Evolutionary conservation across 2,329 filamentous ascomycete genomes (phyloP).

Genomic region (Pyrenophora tritici-repentis): DNA sequence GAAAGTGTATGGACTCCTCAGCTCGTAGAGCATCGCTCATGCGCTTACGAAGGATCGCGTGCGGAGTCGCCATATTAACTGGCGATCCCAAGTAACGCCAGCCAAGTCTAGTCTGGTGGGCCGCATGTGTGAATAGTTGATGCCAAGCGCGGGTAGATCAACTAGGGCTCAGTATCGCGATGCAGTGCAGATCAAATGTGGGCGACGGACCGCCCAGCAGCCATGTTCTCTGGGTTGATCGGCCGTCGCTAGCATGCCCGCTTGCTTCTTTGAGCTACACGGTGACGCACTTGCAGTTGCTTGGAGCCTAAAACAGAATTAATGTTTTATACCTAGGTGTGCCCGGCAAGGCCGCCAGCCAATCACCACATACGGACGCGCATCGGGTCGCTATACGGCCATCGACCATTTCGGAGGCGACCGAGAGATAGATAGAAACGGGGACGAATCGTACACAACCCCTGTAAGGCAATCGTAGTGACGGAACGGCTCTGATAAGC

Average conservation of each 20-base stretch:
- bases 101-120: neutral
- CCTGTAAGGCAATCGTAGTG: too few species aligned
- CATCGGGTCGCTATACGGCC: neutral
- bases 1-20: slow-evolving; percentile 2
- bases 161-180: slow-evolving; percentile 3
- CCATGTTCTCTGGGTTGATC: slow-evolving; percentile 1
- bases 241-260: neutral
- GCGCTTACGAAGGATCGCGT: neutral
- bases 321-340: neutral
- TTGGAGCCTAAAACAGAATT: neutral
- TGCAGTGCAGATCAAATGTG: slow-evolving; percentile 12
- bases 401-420: slow-evolving; percentile 1
- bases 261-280: slow-evolving; percentile 10
- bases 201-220: slow-evolving; percentile 1
- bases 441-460: too few species aligned
- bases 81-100: slow-evolving; percentile 1
- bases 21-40: slow-evolving; percentile 3
- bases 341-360: neutral
- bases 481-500: too few species aligned
- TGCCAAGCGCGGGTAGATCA: slow-evolving; percentile 14
- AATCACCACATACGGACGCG: neutral
- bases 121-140: neutral
- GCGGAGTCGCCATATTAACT: neutral
- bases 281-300: neutral
- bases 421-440: neutral